Conservation (phyloP, 257 asterid genomes). For the Prunella vulgaris region DNA sequence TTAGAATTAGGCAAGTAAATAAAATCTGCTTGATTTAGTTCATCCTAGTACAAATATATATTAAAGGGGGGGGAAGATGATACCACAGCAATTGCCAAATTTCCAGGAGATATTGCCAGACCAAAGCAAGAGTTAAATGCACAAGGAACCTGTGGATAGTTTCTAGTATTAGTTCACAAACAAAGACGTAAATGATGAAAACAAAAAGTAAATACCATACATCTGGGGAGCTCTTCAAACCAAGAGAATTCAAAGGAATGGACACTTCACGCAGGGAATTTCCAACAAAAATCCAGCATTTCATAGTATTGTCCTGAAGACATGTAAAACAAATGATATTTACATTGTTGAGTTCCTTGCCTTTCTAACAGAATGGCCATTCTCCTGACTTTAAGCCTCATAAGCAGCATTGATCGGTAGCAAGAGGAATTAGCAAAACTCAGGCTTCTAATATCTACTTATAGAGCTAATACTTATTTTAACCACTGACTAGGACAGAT, state of each 20-base stretch:
- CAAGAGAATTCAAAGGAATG: conserved; percentile 54
- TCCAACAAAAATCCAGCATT: conserved; percentile 65
- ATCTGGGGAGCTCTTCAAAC: conserved; percentile 50
- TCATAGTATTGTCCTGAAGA: conserved; percentile 63
- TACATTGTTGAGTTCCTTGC: background rate
- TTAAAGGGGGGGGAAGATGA: conserved; percentile 11
- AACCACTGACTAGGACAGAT: background rate
- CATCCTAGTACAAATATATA: conserved; percentile 7
- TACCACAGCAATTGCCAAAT: conserved; percentile 87
- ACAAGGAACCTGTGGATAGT: conserved; percentile 51
- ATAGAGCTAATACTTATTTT: background rate
- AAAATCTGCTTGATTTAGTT: background rate
- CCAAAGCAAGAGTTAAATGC: conserved; percentile 85
- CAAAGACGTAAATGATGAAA: background rate
- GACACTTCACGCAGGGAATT: conserved; percentile 53
- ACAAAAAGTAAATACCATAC: conserved; percentile 40
- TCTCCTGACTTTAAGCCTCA: conserved; percentile 8
- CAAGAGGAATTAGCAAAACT: background rate
- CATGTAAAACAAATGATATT: background rate
- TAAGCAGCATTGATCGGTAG: background rate
- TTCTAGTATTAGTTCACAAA: conserved; percentile 23
- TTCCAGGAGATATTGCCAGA: conserved; percentile 85
- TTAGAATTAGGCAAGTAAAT: background rate
- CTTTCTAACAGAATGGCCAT: conserved; percentile 11
- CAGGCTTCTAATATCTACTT: background rate